Conservation (phyloP, 2,329 filamentous ascomycete species). For the Lachnellula cervina region DNA sequence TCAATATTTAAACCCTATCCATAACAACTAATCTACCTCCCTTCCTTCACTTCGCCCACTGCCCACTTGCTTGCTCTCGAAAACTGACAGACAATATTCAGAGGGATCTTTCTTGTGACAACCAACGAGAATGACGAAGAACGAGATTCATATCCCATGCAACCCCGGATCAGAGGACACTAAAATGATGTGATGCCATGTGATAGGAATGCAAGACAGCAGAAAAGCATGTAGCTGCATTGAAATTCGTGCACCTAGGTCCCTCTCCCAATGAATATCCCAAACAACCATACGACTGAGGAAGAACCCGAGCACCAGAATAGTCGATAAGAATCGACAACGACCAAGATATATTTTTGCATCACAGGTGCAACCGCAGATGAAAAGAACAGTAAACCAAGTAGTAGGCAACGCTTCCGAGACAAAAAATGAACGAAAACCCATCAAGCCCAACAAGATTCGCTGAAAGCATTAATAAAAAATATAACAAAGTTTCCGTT, state of each 20-base stretch:
- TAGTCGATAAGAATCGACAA: conserved; percentile 11
- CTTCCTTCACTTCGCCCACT: conserved; percentile 1
- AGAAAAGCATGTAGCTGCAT: conserved; percentile 21
- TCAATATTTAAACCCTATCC: conserved; percentile 10
- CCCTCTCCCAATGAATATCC: conserved; percentile 7
- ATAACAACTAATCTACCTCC: conserved; percentile 18
- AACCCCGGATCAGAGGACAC: conserved; percentile 6
- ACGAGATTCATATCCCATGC: conserved; percentile 8
- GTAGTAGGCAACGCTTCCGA: conserved; percentile 21
- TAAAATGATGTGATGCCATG: conserved; percentile 12
- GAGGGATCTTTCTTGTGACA: conserved; percentile 20
- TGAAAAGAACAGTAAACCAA: conserved; percentile 15
- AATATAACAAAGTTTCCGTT: conserved; percentile 21
- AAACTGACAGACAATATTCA: neutral
- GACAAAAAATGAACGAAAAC: conserved; percentile 24
- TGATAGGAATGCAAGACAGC: conserved; percentile 14
- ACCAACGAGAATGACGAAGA: conserved; percentile 24
- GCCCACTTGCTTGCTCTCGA: conserved; percentile 3
- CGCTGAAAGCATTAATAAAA: conserved; percentile 28
- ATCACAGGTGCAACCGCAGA: neutral
- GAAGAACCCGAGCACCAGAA: conserved; percentile 5
- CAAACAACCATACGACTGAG: conserved; percentile 12
- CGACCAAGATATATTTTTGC: conserved; percentile 19
- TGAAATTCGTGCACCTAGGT: neutral
- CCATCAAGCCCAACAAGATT: conserved; percentile 22